A percentile compares a stretch with the other conserved stretches of the same genome.
Conservation (phyloP, 2,329 filamentous ascomycete species). For the Periconia sp. region DNA sequence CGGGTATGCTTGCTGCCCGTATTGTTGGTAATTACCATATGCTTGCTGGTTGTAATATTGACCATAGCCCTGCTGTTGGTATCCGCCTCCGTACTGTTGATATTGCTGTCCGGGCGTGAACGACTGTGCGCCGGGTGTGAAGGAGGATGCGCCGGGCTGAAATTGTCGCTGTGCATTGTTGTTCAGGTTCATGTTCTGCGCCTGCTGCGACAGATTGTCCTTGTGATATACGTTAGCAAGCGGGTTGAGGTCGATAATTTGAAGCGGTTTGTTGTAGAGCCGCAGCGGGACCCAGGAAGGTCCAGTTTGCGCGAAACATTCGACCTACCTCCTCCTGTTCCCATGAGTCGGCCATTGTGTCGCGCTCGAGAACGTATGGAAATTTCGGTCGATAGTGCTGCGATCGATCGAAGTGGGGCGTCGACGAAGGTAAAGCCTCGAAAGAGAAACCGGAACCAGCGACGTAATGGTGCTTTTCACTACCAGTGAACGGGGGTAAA, state of each 20-base stretch:
- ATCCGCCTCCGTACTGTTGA: conserved; percentile 56
- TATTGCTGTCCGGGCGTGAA: conserved; percentile 77
- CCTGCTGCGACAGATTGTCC: conserved; percentile 75
- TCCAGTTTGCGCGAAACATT: too few species aligned
- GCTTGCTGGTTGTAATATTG: conserved; percentile 49
- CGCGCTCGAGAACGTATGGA: too few species aligned
- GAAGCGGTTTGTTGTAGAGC: too few species aligned
- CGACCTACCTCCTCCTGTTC: conserved; percentile 78
- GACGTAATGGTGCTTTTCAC: background rate
- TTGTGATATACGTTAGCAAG: background rate
- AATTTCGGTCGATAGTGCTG: too few species aligned
- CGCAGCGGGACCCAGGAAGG: too few species aligned
- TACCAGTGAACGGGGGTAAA: conserved; percentile 5
- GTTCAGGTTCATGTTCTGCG: conserved; percentile 35
- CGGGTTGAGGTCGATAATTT: too few species aligned
- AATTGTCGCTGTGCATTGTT: conserved; percentile 57
- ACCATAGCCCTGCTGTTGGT: conserved; percentile 52
- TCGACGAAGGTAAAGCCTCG: conserved; percentile 2
- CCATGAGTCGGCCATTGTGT: conserved; percentile 82
- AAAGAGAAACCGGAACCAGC: background rate
- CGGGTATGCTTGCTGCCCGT: conserved; percentile 56
- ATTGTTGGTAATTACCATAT: conserved; percentile 44
- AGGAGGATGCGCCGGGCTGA: conserved; percentile 70
- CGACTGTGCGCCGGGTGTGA: conserved; percentile 72
- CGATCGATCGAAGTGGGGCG: conserved; percentile 7